These are phyloP conservation scores for Cladosporium sphaerospermum DNA, from an alignment of 2,329 filamentous ascomycete species.

Conservation along the genomic window DNA sequence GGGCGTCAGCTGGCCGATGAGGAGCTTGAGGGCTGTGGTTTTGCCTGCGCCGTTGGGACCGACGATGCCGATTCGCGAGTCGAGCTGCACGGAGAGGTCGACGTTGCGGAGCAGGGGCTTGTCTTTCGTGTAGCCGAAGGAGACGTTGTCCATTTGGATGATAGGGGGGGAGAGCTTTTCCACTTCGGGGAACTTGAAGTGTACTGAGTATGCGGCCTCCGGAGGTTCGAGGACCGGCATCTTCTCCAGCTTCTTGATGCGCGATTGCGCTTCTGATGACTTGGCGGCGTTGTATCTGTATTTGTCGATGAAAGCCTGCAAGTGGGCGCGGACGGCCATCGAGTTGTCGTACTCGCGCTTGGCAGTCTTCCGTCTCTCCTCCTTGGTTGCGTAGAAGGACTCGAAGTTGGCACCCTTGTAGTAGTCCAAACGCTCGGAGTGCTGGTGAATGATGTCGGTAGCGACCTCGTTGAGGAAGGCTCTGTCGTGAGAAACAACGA, in stretches of 20 bases:
- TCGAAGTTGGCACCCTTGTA: slow-evolving; percentile 97
- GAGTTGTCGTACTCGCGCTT: slow-evolving; percentile 98
- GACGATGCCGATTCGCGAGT: slow-evolving; percentile 98
- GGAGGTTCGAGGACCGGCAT: slow-evolving; percentile 90
- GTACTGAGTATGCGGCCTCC: slow-evolving; percentile 89
- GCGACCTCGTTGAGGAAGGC: slow-evolving; percentile 98
- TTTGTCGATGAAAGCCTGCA: slow-evolving; percentile 98
- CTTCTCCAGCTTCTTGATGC: slow-evolving; percentile 97
- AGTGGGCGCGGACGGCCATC: slow-evolving; percentile 85
- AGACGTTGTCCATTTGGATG: slow-evolving; percentile 90
- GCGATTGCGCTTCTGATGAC: slow-evolving; percentile 93
- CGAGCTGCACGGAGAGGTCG: slow-evolving; percentile 92
- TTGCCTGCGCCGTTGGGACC: slow-evolving; percentile 98
- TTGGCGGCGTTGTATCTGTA: slow-evolving; percentile 99
- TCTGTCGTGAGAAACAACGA: slow-evolving; percentile 97
- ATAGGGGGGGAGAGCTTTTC: slow-evolving; percentile 97
- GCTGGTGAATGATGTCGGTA: slow-evolving; percentile 98
- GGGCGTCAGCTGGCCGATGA: slow-evolving; percentile 77
- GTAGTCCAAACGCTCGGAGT: slow-evolving; percentile 95
- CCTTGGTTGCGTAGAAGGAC: slow-evolving; percentile 93
- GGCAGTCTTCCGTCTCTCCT: slow-evolving; percentile 92
- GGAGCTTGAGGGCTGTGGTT: slow-evolving; percentile 95
- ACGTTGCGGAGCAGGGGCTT: slow-evolving; percentile 76
- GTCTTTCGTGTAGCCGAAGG: slow-evolving; percentile 80
- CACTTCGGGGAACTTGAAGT: slow-evolving; percentile 95